Evolutionary conservation across 768 basidiomycete species (phyloP).

Genomic region (Antrodiella citrinella): DNA sequence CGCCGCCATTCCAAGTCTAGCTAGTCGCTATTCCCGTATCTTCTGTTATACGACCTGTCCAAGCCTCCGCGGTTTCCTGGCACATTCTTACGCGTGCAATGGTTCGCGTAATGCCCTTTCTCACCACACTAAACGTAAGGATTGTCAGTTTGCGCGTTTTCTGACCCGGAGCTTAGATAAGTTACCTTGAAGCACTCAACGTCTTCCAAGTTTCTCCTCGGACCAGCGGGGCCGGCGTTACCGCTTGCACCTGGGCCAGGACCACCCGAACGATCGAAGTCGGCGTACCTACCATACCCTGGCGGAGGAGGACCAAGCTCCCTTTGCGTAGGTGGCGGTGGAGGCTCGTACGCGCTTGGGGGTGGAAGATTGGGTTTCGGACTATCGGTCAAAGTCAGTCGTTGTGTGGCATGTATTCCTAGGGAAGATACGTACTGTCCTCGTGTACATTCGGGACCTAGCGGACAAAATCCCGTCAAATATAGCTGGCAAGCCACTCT

Average conservation of each 20-base stretch:
- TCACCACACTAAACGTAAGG: conserved; percentile 61
- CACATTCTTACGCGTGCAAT: conserved; percentile 84
- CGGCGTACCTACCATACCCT: conserved; percentile 79
- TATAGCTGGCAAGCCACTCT: conserved; percentile 88
- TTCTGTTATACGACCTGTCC: conserved; percentile 33
- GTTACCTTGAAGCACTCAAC: conserved; percentile 83
- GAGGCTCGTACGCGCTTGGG: conserved; percentile 69
- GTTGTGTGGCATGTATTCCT: neutral
- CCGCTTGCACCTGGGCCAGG: conserved; percentile 26
- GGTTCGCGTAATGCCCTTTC: conserved; percentile 93
- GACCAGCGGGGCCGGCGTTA: conserved; percentile 28
- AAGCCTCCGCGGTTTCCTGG: conserved; percentile 86
- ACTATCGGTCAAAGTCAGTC: conserved; percentile 31
- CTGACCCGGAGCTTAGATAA: neutral
- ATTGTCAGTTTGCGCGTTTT: conserved; percentile 1
- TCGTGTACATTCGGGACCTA: conserved; percentile 79
- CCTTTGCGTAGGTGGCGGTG: conserved; percentile 63
- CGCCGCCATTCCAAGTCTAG: neutral
- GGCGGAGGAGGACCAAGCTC: conserved; percentile 89
- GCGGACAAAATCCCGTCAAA: conserved; percentile 87
- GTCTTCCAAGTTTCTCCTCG: conserved; percentile 71
- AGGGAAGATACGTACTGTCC: conserved; percentile 65
- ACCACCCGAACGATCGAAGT: conserved; percentile 50
- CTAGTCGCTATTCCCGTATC: conserved; percentile 18
- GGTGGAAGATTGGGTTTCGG: conserved; percentile 71